These are phyloP conservation scores for Penicillium sp. DNA, from an alignment of 2,329 filamentous ascomycete species.

Conservation along the genomic window DNA sequence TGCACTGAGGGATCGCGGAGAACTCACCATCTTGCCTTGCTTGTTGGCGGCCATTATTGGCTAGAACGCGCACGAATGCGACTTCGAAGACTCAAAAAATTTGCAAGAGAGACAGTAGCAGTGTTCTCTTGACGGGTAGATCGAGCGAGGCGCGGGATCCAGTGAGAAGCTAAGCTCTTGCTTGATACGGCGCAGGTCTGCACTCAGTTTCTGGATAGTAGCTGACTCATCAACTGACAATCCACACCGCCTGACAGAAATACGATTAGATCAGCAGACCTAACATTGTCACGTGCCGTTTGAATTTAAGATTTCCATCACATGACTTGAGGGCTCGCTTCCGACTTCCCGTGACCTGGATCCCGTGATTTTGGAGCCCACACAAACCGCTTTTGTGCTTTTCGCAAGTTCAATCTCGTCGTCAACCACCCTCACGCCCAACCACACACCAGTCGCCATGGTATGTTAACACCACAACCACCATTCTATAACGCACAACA, in stretches of 20 bases:
- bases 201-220: constrained; percentile 15
- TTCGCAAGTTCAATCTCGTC: constrained; percentile 33
- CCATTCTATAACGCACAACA: constrained; percentile 1
- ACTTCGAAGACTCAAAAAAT: constrained; percentile 38
- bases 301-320: neutral
- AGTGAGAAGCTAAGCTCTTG: constrained; percentile 18
- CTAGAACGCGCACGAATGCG: constrained; percentile 47
- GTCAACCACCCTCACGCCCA: constrained; percentile 38
- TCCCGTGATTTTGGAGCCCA: constrained; percentile 26
- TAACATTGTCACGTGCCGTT: neutral
- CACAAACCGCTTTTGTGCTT: constrained; percentile 39
- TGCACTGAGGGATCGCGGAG: constrained; percentile 9
- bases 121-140: constrained; percentile 16
- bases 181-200: constrained; percentile 2
- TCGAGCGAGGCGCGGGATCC: constrained; percentile 20
- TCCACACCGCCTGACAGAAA: neutral
- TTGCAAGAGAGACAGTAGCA: constrained; percentile 25
- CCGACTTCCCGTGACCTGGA: constrained; percentile 25
- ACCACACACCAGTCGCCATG: constrained; percentile 47
- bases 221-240: constrained; percentile 9
- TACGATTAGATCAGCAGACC: neutral
- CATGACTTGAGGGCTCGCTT: constrained; percentile 29
- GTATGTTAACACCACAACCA: constrained; percentile 36
- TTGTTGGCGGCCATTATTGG: constrained; percentile 70
- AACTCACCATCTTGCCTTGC: constrained; percentile 94